These are phyloP conservation scores for Suillus bovinus DNA, from an alignment of 768 basidiomycete species.

Conservation along the genomic window DNA sequence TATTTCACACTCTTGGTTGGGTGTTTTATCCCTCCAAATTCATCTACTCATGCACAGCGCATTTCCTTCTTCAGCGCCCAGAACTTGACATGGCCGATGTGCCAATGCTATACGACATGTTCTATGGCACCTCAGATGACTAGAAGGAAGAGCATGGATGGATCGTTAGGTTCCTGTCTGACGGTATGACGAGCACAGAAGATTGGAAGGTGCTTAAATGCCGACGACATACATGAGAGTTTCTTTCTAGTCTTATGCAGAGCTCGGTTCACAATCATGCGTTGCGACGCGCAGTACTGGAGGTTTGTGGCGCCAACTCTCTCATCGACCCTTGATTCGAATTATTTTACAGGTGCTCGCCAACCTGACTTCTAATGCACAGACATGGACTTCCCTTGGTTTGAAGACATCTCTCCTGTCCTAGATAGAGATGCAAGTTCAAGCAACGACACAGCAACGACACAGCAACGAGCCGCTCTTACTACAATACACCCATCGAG, in stretches of 20 bases:
- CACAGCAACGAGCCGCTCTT: slow-evolving; percentile 71
- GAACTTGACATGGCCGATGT: slow-evolving; percentile 80
- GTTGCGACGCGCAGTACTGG: slow-evolving; percentile 61
- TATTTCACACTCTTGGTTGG: slow-evolving; percentile 78
- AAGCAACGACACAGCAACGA: slow-evolving; percentile 32
- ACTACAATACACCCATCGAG: slow-evolving; percentile 94
- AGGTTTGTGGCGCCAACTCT: slow-evolving; percentile 45
- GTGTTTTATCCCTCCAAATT: slow-evolving; percentile 88
- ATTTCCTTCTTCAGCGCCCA: slow-evolving; percentile 89
- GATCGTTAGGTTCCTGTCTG: slow-evolving; percentile 82
- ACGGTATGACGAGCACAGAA: slow-evolving; percentile 70
- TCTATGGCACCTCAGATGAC: slow-evolving; percentile 76
- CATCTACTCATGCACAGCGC: slow-evolving; percentile 81
- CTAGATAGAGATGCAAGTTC: slow-evolving; percentile 82
- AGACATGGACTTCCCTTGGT: slow-evolving; percentile 70
- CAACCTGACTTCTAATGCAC: slow-evolving; percentile 66
- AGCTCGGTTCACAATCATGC: slow-evolving; percentile 53
- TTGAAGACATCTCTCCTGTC: slow-evolving; percentile 70
- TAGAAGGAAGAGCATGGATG: slow-evolving; percentile 90
- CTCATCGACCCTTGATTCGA: not conserved
- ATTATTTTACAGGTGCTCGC: slow-evolving; percentile 61
- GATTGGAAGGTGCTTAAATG: slow-evolving; percentile 84
- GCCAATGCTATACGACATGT: slow-evolving; percentile 86
- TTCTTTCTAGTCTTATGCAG: slow-evolving; percentile 81
- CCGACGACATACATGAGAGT: slow-evolving; percentile 87